These are phyloP conservation scores for Leucogyrophana mollusca DNA, from an alignment of 768 basidiomycete species.

Conservation along the genomic window DNA sequence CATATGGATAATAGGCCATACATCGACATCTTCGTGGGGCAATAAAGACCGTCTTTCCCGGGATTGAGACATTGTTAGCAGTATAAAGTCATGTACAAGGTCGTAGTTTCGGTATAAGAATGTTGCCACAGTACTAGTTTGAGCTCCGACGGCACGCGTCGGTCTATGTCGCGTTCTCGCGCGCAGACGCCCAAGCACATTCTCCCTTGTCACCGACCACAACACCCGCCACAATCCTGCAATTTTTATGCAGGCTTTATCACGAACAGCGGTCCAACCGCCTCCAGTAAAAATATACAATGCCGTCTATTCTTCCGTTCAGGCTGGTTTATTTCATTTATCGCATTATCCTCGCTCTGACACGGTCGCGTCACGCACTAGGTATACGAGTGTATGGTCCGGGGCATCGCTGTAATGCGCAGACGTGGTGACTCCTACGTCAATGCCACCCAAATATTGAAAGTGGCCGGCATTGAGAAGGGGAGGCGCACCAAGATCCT, in stretches of 20 bases:
- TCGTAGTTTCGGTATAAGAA: neutral
- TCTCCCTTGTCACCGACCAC: constrained; percentile 25
- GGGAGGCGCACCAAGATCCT: constrained; percentile 94
- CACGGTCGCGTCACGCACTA: constrained; percentile 33
- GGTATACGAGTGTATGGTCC: constrained; percentile 98
- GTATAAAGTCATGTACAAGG: constrained; percentile 13
- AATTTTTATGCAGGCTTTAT: constrained; percentile 27
- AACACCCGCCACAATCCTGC: constrained; percentile 6
- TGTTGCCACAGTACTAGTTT: constrained; percentile 22
- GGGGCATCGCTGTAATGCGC: constrained; percentile 98
- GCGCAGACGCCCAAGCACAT: constrained; percentile 13
- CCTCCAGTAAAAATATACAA: constrained; percentile 85
- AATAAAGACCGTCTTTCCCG: constrained; percentile 39
- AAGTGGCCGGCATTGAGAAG: constrained; percentile 98
- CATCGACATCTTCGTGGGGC: constrained; percentile 55
- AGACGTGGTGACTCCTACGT: constrained; percentile 92
- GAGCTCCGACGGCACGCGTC: constrained; percentile 34
- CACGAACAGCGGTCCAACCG: constrained; percentile 33
- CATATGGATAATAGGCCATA: constrained; percentile 82
- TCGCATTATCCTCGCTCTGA: neutral
- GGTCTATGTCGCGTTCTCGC: constrained; percentile 28
- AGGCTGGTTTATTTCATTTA: constrained; percentile 42
- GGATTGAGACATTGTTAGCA: constrained; percentile 13
- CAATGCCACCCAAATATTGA: constrained; percentile 98
- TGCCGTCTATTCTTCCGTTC: constrained; percentile 89